Evolutionary conservation across 2,329 filamentous ascomycete species (phyloP).

Genomic region (Claviceps maximensis): DNA sequence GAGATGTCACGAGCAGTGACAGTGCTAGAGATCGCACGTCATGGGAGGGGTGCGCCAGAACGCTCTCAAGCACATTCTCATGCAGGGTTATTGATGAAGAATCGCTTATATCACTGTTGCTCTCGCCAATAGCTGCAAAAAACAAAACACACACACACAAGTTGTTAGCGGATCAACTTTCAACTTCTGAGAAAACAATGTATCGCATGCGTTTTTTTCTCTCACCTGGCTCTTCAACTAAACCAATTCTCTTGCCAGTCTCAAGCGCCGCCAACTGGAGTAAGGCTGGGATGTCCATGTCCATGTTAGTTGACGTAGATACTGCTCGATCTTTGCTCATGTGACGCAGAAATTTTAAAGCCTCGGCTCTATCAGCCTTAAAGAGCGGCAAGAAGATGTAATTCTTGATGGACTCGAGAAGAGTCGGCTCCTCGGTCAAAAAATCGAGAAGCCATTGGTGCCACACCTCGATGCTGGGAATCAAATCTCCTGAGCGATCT

Average conservation of each 20-base stretch:
- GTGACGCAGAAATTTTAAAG: slow-evolving; percentile 42
- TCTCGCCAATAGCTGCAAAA: slow-evolving; percentile 15
- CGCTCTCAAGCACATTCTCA: slow-evolving; percentile 33
- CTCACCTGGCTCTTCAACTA: slow-evolving; percentile 54
- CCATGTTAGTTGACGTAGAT: slow-evolving; percentile 28
- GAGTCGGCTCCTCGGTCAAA: slow-evolving; percentile 32
- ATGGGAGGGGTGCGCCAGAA: slow-evolving; percentile 43
- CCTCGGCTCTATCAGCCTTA: slow-evolving; percentile 39
- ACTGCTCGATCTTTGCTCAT: slow-evolving; percentile 39
- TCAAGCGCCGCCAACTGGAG: slow-evolving; percentile 56
- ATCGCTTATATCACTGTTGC: slow-evolving; percentile 3
- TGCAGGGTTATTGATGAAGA: slow-evolving; percentile 22
- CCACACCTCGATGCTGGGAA: slow-evolving; percentile 32
- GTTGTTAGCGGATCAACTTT: background rate
- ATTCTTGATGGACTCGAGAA: slow-evolving; percentile 49
- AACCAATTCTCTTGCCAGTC: slow-evolving; percentile 54
- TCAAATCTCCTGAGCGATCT: slow-evolving; percentile 11
- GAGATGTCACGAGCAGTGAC: slow-evolving; percentile 65
- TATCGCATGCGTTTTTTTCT: background rate
- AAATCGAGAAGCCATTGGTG: slow-evolving; percentile 42
- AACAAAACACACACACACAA: background rate
- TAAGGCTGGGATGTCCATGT: slow-evolving; percentile 39
- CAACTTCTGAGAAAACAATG: background rate
- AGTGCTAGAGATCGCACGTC: slow-evolving; percentile 67
- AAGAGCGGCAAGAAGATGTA: slow-evolving; percentile 52